These are phyloP conservation scores for Starmerella ratchasimensis DNA, from an alignment of 805 yeast species.

Conservation along the genomic window DNA sequence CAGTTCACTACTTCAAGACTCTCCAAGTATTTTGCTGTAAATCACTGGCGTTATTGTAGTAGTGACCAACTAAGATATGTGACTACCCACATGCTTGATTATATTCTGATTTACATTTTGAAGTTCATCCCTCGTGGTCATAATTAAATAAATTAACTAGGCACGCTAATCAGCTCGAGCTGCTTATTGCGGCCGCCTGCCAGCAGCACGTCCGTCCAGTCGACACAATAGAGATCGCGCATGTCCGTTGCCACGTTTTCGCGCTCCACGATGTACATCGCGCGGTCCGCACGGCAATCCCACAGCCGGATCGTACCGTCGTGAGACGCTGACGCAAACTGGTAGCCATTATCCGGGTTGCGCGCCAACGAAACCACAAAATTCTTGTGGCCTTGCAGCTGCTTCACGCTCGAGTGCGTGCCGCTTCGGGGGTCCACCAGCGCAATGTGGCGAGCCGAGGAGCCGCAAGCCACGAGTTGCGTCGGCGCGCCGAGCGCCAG, in stretches of 20 bases:
- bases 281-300: constrained; percentile 80
- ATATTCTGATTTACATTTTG: too few relatives aligned
- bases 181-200: constrained; percentile 93
- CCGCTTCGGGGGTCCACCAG: constrained; percentile 79
- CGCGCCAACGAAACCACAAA: constrained; percentile 71
- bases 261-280: constrained; percentile 71
- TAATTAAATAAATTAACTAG: constrained; percentile 13
- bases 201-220: constrained; percentile 75
- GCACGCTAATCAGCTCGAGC: constrained; percentile 59
- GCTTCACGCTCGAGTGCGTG: constrained; percentile 46
- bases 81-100: too few relatives aligned
- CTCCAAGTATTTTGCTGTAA: too few relatives aligned
- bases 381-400: constrained; percentile 78
- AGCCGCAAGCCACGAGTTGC: constrained; percentile 70
- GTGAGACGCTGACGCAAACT: constrained; percentile 88
- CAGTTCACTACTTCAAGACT: too few relatives aligned
- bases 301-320: constrained; percentile 92
- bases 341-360: constrained; percentile 63
- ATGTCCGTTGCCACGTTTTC: constrained; percentile 34
- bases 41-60: too few relatives aligned
- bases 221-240: constrained; percentile 70
- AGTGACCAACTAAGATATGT: too few relatives aligned
- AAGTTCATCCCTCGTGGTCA: too few relatives aligned
- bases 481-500: constrained; percentile 52
- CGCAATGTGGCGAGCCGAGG: constrained; percentile 93